A percentile compares a stretch with the other conserved stretches of the same genome.
phyloP scores from a whole-genome alignment of 163 green algal species.

The Coccomyxa subellipsoidea region DNA sequence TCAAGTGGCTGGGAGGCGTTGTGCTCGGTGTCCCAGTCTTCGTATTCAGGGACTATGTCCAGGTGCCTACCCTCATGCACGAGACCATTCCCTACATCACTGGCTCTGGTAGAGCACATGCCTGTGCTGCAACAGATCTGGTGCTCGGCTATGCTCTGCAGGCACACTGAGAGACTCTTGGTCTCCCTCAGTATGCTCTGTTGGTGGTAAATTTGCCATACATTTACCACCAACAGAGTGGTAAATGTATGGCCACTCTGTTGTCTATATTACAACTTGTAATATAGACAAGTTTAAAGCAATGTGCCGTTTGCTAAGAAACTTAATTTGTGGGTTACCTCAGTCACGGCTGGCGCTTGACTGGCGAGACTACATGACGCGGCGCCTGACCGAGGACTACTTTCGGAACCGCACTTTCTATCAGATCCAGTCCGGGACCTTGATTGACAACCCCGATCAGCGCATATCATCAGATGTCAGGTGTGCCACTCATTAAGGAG shows the following conservation, averaged over 20 bases:
- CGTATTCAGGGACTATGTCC: conserved; percentile 86
- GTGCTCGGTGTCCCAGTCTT: conserved; percentile 79
- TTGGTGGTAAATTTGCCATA: no score
- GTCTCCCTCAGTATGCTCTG: no score
- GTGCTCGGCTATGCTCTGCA: no score
- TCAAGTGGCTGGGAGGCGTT: conserved; percentile 65
- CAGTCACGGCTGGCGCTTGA: conserved; percentile 73
- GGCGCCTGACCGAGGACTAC: conserved; percentile 78
- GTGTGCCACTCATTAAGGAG: no score
- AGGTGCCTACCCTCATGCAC: conserved; percentile 18
- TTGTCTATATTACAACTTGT: no score
- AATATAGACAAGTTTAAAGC: no score
- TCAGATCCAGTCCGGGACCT: conserved; percentile 70
- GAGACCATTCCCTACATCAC: neutral
- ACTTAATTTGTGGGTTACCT: neutral
- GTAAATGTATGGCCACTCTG: no score
- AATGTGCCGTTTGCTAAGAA: neutral
- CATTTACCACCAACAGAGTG: no score
- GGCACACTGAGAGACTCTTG: no score
- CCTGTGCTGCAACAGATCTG: neutral
- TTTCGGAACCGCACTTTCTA: conserved; percentile 86
- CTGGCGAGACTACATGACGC: conserved; percentile 94
- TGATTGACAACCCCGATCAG: conserved; percentile 98
- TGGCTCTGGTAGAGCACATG: neutral
- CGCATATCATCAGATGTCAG: conserved; percentile 84